Evolutionary conservation across 306 rosid species (phyloP).

Genomic region (Fragaria nilgerrensis): DNA sequence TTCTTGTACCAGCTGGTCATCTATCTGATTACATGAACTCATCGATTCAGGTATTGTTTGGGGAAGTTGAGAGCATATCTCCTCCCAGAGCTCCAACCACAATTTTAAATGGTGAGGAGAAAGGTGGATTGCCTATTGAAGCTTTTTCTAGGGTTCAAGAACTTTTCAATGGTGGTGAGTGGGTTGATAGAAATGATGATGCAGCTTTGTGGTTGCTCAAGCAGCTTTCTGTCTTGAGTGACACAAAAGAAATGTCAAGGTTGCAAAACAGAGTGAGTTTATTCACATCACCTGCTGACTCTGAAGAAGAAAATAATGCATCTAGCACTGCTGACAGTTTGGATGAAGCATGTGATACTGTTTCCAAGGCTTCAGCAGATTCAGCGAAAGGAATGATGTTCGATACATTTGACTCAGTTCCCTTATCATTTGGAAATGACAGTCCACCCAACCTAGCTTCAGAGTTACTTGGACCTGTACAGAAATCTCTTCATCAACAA

Average conservation of each 20-base stretch:
- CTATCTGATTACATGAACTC: constrained; percentile 30
- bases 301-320: constrained; percentile 86
- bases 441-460: constrained; percentile 38
- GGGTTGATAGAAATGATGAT: constrained; percentile 84
- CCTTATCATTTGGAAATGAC: constrained; percentile 41
- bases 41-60: constrained; percentile 77
- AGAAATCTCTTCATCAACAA: constrained; percentile 32
- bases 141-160: constrained; percentile 98
- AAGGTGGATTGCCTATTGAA: constrained; percentile 94
- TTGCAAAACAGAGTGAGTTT: constrained; percentile 70
- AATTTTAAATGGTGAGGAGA: constrained; percentile 88
- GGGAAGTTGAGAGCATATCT: constrained; percentile 81
- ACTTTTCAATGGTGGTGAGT: constrained; percentile 82
- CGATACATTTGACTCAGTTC: constrained; percentile 42
- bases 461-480: constrained; percentile 25
- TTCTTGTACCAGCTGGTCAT: not conserved
- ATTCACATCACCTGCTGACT: constrained; percentile 80
- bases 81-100: constrained; percentile 71
- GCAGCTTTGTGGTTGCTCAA: constrained; percentile 93
- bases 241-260: constrained; percentile 77
- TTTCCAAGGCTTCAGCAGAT: constrained; percentile 55
- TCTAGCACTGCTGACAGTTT: constrained; percentile 93
- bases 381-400: constrained; percentile 39
- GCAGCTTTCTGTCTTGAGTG: constrained; percentile 71
- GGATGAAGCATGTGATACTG: constrained; percentile 78